Conservation (phyloP, 305 asterid genomes). For the Fraxinus ornus region DNA sequence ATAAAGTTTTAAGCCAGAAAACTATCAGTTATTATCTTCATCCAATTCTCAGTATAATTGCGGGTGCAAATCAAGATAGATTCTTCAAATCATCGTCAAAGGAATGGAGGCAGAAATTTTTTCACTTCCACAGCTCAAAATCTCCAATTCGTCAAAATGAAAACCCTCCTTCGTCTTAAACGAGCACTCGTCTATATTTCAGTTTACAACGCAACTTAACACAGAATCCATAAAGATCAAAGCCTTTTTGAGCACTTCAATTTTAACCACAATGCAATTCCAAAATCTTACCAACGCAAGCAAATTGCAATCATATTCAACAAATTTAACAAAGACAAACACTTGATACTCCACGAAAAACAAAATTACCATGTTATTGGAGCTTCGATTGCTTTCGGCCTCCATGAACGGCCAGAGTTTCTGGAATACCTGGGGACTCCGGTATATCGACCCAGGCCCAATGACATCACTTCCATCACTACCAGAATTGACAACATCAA, state of each 20-base stretch:
- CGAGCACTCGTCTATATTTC: neutral
- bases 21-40: neutral
- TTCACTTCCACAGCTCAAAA: neutral
- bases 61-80: neutral
- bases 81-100: neutral
- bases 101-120: neutral
- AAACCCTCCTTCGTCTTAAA: no score
- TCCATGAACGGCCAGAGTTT: conserved; percentile 93
- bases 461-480: conserved; percentile 38
- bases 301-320: conserved; percentile 2
- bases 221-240: neutral
- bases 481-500: conserved; percentile 45
- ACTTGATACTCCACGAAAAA: neutral
- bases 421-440: conserved; percentile 87
- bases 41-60: neutral
- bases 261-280: conserved; percentile 8
- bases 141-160: neutral
- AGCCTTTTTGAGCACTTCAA: conserved; percentile 21
- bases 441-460: conserved; percentile 74
- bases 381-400: conserved; percentile 68
- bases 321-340: neutral
- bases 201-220: neutral
- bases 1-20: conserved; percentile 17
- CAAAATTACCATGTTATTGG: conserved; percentile 58
- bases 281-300: neutral